Percentiles rank a stretch among this genome's conserved stretches.
phyloP scores from a whole-genome alignment of 345 rosid genomes.

The Rhizophora mangle region DNA sequence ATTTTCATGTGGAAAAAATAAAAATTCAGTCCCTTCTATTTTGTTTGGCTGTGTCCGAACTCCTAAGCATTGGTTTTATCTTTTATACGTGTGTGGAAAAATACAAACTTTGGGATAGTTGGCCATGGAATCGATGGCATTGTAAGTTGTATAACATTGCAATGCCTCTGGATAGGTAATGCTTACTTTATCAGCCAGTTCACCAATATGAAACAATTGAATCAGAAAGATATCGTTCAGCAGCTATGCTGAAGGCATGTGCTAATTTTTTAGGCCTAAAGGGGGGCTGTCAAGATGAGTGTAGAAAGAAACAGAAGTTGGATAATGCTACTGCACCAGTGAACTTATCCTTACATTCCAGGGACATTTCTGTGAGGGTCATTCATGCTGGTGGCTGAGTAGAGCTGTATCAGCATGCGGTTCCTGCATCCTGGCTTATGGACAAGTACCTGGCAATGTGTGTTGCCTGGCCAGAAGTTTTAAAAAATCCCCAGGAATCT shows the following conservation, averaged over 20 bases:
- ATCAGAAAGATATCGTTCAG: conserved; percentile 20
- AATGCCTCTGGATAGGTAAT: neutral
- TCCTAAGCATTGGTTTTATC: conserved; percentile 39
- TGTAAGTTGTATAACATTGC: conserved; percentile 5
- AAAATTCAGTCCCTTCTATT: conserved; percentile 5
- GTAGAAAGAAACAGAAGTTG: conserved; percentile 18
- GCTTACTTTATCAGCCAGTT: conserved; percentile 4
- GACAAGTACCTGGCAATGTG: conserved; percentile 54
- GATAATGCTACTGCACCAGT: conserved; percentile 22
- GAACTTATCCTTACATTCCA: conserved; percentile 27
- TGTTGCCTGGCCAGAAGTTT: conserved; percentile 53
- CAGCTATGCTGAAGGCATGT: conserved; percentile 36
- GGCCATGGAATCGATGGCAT: conserved; percentile 28
- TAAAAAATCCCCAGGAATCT: conserved; percentile 40
- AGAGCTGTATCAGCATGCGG: conserved; percentile 39
- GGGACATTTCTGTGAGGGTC: conserved; percentile 41
- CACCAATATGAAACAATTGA: conserved; percentile 14
- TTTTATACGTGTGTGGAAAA: conserved; percentile 5
- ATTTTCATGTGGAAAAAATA: conserved; percentile 18
- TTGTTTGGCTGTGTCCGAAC: neutral
- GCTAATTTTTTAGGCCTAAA: conserved; percentile 22
- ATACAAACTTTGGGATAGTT: conserved; percentile 16
- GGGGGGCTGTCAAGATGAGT: conserved; percentile 14
- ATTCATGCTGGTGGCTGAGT: conserved; percentile 52
- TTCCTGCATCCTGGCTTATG: conserved; percentile 47